A percentile compares a stretch with the other conserved stretches of the same genome.
phyloP scores from a whole-genome alignment of 306 rosid species.

The Ormosia emarginata region DNA sequence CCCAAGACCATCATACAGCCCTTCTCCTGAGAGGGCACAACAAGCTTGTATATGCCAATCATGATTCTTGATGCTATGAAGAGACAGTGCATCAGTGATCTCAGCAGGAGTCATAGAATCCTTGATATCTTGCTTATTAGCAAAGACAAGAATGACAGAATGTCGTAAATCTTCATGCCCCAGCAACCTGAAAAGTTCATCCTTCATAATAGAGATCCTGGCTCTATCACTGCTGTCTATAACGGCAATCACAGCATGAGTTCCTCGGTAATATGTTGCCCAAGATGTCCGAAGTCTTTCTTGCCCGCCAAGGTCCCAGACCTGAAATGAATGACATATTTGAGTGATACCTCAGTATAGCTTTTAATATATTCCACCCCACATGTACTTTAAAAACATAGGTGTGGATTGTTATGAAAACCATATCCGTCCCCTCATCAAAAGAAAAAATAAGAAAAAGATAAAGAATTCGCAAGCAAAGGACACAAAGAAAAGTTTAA shows the following conservation, averaged over 20 bases:
- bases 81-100: constrained; percentile 88
- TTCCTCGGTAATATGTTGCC: constrained; percentile 98
- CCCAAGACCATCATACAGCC: constrained; percentile 89
- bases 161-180: constrained; percentile 89
- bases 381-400: neutral
- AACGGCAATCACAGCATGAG: constrained; percentile 84
- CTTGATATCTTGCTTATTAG: constrained; percentile 95
- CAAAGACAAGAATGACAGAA: constrained; percentile 78
- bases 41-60: constrained; percentile 99
- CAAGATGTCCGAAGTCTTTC: constrained; percentile 96
- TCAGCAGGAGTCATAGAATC: constrained; percentile 99
- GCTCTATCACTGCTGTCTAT: constrained; percentile 96
- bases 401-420: neutral
- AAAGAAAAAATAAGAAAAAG: neutral
- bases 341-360: neutral
- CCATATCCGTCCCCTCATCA: neutral
- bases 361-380: neutral
- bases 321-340: constrained; percentile 44
- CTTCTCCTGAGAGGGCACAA: constrained; percentile 92
- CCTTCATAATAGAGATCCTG: constrained; percentile 86
- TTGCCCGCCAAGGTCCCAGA: constrained; percentile 99
- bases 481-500: neutral
- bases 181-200: constrained; percentile 91
- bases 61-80: constrained; percentile 97
- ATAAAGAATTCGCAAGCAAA: neutral